Evolutionary conservation across 2,329 filamentous ascomycete species (phyloP).

Genomic region (Aspergillus texensis): DNA sequence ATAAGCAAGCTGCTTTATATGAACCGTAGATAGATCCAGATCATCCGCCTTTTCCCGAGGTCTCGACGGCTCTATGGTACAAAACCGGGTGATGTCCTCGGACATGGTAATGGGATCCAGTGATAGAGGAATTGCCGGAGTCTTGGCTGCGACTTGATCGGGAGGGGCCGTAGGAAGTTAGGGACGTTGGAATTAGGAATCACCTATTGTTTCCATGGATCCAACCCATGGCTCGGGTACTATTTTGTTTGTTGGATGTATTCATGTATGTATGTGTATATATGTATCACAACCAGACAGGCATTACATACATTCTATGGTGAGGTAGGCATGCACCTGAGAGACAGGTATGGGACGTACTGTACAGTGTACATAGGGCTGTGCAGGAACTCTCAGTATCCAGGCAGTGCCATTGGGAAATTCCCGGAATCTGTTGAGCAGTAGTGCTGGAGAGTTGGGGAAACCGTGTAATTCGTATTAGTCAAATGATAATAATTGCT

Average conservation of each 20-base stretch:
- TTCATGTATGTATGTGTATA: not conserved
- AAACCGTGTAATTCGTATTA: not conserved
- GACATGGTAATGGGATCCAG: slow-evolving; percentile 9
- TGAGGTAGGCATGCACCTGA: too few species aligned
- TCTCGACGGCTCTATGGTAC: slow-evolving; percentile 11
- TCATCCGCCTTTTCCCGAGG: slow-evolving; percentile 40
- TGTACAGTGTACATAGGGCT: not conserved
- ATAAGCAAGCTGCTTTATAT: slow-evolving; percentile 5
- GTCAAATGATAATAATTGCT: not conserved
- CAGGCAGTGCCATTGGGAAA: not conserved
- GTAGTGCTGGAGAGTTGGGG: not conserved
- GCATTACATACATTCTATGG: too few species aligned
- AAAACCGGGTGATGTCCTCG: slow-evolving; percentile 20
- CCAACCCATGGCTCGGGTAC: not conserved
- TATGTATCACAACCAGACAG: not conserved
- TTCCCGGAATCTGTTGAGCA: not conserved
- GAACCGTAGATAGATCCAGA: slow-evolving; percentile 23
- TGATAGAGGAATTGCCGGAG: slow-evolving; percentile 27
- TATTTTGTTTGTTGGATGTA: not conserved
- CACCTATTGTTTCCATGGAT: not conserved
- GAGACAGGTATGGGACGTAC: not conserved
- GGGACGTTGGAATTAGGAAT: not conserved
- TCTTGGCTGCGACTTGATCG: not conserved
- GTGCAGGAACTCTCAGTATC: not conserved
- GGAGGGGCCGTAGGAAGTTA: not conserved